A percentile compares a stretch with the other conserved stretches of the same genome.
Conservation (phyloP, 768 basidiomycete species). For the Dioszegia hungarica region DNA sequence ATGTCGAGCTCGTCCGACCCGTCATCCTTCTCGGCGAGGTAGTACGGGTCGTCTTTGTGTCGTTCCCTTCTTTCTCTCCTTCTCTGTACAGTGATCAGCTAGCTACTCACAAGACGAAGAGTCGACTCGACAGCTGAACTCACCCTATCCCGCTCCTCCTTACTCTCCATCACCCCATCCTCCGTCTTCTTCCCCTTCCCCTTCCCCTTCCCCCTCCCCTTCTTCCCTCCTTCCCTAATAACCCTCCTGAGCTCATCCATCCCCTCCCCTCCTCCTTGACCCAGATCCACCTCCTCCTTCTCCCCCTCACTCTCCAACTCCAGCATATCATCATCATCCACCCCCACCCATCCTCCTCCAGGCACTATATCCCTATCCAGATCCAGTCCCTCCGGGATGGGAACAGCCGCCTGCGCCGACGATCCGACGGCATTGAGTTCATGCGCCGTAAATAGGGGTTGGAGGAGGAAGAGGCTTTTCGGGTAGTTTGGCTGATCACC, state of each 20-base stretch:
- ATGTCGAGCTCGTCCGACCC: conserved; percentile 58
- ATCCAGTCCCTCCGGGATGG: conserved; percentile 76
- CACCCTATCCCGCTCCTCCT: conserved; percentile 60
- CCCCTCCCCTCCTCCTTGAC: conserved; percentile 41
- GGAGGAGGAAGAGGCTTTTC: conserved; percentile 80
- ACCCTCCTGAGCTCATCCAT: conserved; percentile 44
- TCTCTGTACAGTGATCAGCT: conserved; percentile 48
- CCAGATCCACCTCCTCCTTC: conserved; percentile 39
- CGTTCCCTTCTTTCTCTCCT: conserved; percentile 66
- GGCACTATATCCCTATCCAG: conserved; percentile 80
- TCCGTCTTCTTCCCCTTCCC: conserved; percentile 35
- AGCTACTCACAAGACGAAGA: background rate
- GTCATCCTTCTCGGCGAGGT: conserved; percentile 54
- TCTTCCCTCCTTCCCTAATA: conserved; percentile 38
- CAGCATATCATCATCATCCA: conserved; percentile 13
- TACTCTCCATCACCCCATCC: conserved; percentile 44
- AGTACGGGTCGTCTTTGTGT: conserved; percentile 82
- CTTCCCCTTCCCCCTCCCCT: conserved; percentile 24
- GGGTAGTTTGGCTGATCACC: conserved; percentile 59
- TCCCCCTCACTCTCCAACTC: conserved; percentile 24
- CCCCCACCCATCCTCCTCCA: conserved; percentile 24
- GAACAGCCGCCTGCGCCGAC: conserved; percentile 74
- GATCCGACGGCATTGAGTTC: conserved; percentile 80
- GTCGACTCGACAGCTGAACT: no score
- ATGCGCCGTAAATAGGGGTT: conserved; percentile 68